These are phyloP conservation scores for Rhizophora apiculata DNA, from an alignment of 345 rosid genomes.

Conservation along the genomic window DNA sequence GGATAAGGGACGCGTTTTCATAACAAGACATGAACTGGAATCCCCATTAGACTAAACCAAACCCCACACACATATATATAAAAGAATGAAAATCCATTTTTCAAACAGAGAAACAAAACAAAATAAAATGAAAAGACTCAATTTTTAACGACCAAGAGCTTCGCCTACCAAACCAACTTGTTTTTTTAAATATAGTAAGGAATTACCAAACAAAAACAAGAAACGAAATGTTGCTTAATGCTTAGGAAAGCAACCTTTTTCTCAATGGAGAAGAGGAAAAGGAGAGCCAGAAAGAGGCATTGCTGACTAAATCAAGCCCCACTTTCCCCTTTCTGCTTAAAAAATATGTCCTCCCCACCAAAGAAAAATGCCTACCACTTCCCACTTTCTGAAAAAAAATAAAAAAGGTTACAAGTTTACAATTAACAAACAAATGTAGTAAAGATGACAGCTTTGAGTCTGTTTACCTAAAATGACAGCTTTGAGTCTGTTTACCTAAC, in stretches of 20 bases:
- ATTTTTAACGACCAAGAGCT: slow-evolving; percentile 16
- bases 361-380: neutral
- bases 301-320: slow-evolving; percentile 43
- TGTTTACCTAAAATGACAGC: neutral
- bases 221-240: neutral
- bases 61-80: neutral
- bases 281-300: slow-evolving; percentile 29
- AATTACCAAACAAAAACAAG: neutral
- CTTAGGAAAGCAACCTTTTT: slow-evolving; percentile 14
- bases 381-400: neutral
- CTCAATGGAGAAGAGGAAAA: slow-evolving; percentile 1
- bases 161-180: slow-evolving; percentile 25
- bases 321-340: slow-evolving; percentile 25
- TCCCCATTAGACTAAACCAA: slow-evolving; percentile 24
- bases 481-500: neutral
- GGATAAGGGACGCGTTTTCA: slow-evolving; percentile 59
- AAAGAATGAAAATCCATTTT: neutral
- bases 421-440: neutral
- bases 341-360: slow-evolving; percentile 6
- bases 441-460: neutral
- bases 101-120: neutral
- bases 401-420: neutral
- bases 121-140: neutral
- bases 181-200: neutral
- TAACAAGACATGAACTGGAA: slow-evolving; percentile 56